Evolutionary conservation across 2,329 filamentous ascomycete species (phyloP), one percentile per base, ranked within the genome.

Genomic region (Bipolaris victoriae): DNA sequence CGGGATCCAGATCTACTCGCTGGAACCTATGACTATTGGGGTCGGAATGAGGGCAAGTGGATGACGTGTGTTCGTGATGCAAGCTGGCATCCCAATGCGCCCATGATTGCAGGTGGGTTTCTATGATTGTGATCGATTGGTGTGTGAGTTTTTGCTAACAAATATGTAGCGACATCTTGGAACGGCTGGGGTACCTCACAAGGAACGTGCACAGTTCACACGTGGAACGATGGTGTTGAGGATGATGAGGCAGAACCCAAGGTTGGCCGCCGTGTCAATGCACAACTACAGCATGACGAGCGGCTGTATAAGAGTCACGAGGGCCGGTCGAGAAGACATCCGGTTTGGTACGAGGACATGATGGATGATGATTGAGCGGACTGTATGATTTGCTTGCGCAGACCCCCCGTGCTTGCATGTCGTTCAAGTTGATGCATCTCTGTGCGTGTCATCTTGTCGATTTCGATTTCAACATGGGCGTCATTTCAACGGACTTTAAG

Each of bases 81-180:
- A 20, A 92, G 89, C 70, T 97, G 93, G 93, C 92, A 96, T 78
- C 93, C 93, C 0, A 89, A 84, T 63, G 91, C 90, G 1, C 92
- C 92, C 1, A 82, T 96, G 39, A 82, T 97, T 62, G 92, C 87
- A 65, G 84, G 83, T 86, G 78, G 73, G 82, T 77, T 22, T 49
- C 29, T 13, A 11, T 31, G 29, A 13, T 5, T 36, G 9, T 18
- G 3, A 7, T 22, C 1, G 36, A 6, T 13, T 48, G 7, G n/a
- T 24, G 16, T 20, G n/a, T 26, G 7, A 31, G 10, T 13, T 22
- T 31, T 37, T 54, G 48, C 64, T 74, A 51, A 71, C 48, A 5
- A 39, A n/a, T 5, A 18, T 16, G 40, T 61, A 91, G 92, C 92
- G 37, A 95, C 92, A 7, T 87, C 88, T 0, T 92, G 91, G 88